Base-by-base conservation (phyloP, 371 early-diverging fungal species). In the Mortierella sp. region DNA sequence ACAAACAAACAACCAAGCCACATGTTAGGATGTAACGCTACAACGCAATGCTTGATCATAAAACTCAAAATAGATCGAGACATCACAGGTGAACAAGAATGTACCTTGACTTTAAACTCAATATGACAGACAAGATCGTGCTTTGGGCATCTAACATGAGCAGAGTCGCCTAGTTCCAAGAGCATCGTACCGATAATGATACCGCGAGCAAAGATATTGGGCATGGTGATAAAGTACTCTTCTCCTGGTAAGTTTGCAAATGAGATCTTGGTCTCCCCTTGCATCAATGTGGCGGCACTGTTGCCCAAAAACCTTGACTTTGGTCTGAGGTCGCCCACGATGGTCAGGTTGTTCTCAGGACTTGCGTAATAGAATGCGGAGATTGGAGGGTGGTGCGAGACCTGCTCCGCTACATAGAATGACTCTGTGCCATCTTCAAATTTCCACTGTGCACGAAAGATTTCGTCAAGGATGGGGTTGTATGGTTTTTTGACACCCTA, bases 401-500 rank as follows among this genome's bases (percentile, higher is more conserved):
- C 96, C 84, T 98, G 99, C 81, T 98, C 99, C 37, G 95, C 93
- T 35, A 97, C 88, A 84, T 94, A 98, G 80, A 89, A 93, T 1
- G 93, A 93, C 35, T 93, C 88, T 30, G 94, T 88, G 5, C 88
- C 88, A 83, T 96, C 94, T 16, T 87, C 84, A 68, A 93, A 93
- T 30, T 84, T 77, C 88, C 92, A 97, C 62, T 85, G 77, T 69
- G 96, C 93, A 37, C 96, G 93, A 84, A 97, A 97, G 26, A 94
- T 90, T 85, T 98, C 99, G 18, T 98, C 98, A 32, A 98, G 88
- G 24, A 97, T 94, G 26, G 99, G 98, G 73, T 98, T 98, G 84
- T 96, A 98, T 5, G 99, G 99, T 79, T 98, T 98, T 85, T 96
- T 96, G 16, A 97, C 98, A 43, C 99, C 98, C 95, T 96, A 65